Base-by-base conservation (phyloP, 2,329 filamentous ascomycete genomes). In the Cladophialophora psammophila region DNA sequence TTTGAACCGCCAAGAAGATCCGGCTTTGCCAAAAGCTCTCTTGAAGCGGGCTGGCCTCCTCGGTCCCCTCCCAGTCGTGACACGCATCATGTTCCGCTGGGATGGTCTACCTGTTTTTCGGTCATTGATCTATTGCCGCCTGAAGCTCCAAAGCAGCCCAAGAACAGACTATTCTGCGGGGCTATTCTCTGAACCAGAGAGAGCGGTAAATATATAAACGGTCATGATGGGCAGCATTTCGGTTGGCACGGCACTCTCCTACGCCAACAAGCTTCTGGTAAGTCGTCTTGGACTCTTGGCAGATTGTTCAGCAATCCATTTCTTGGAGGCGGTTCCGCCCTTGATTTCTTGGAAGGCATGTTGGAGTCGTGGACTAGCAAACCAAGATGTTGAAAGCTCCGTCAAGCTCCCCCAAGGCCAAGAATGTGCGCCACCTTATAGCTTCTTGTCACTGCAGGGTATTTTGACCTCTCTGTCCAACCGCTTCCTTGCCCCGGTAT, bases 351-450 rank as follows among this genome's bases (percentile, higher is more conserved):
- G 26, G 38, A 34, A 20, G 35, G 18, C 40, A 26, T 38, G 55
- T 13, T 13, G 55, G 55, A 58, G 55, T 26, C 34, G 36, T 2
- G 31, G 13, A 58, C 48, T 6, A 26, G 38, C 40, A 42, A 35
- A 45, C 48, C 26, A 12, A 12, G 36, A 4, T 34, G 2, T 9
- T 26, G 20, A n/a, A 52, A 26, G 42, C 7, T n/a, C 32, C 32
- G 32, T 18, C 32, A 34, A 60, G 50, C 26, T 26, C 26, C 57
- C 38, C 57, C 57, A n/a, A 31, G 20, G 57, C 57, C 40, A 60
- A 60, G 57, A 20, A 48, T 60, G 42, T 60, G 57, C 35, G 57
- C 57, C 57, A 60, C 40, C 32, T 60, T 40, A 34, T 38, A 60
- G 45, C 58, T 50, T 60, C 45, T 60, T 60, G 32, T 36, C 58